These are phyloP conservation scores for Rhizopogon vulgaris DNA, from an alignment of 768 basidiomycete species.

Conservation along the genomic window DNA sequence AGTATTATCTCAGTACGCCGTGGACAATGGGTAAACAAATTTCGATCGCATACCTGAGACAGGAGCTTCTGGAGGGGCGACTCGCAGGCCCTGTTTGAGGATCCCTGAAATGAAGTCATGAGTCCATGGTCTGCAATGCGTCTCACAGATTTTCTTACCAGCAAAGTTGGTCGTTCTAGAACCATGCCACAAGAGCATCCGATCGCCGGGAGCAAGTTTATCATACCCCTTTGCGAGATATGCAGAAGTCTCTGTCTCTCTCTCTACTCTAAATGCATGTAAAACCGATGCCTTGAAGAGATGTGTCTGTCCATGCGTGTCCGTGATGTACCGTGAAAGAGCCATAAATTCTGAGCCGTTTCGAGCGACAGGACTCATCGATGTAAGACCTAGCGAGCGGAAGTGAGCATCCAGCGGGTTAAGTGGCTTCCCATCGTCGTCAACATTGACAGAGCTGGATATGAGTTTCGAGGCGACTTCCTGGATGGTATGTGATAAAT, in stretches of 20 bases:
- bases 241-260: constrained; percentile 29
- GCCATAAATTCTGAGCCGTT: constrained; percentile 40
- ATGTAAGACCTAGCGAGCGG: constrained; percentile 43
- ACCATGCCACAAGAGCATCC: constrained; percentile 59
- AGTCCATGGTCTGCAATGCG: neutral
- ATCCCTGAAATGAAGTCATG: constrained; percentile 32
- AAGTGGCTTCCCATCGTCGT: constrained; percentile 40
- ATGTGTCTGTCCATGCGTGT: constrained; percentile 56
- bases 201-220: constrained; percentile 39
- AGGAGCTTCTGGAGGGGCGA: constrained; percentile 60
- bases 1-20: neutral
- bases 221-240: constrained; percentile 44
- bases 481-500: constrained; percentile 17
- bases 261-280: constrained; percentile 50
- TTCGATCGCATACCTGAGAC: constrained; percentile 32
- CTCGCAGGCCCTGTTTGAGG: constrained; percentile 54
- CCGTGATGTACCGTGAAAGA: constrained; percentile 41
- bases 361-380: constrained; percentile 41
- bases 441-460: constrained; percentile 25
- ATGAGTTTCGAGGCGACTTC: constrained; percentile 58
- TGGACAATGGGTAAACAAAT: neutral
- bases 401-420: constrained; percentile 56
- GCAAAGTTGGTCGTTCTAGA: constrained; percentile 60
- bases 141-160: constrained; percentile 22
- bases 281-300: constrained; percentile 36